Conservation (phyloP, 345 rosid species). For the Ailanthus altissimus region DNA sequence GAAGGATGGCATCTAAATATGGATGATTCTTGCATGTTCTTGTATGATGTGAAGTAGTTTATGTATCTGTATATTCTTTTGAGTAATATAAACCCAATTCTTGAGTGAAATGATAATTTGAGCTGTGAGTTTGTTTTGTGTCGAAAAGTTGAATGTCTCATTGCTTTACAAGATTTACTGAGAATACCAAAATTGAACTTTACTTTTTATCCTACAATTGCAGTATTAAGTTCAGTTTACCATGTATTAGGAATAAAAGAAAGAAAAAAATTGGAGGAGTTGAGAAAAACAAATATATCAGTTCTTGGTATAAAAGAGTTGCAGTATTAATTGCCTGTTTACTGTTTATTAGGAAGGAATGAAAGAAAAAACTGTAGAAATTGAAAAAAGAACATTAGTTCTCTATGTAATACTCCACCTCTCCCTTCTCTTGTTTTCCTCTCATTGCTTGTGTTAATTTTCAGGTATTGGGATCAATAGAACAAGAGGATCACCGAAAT, state of each 20-base stretch:
- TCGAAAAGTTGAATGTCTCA: background rate
- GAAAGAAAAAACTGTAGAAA: too few relatives aligned
- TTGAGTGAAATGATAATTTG: background rate
- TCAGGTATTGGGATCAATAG: conserved; percentile 20
- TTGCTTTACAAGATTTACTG: background rate
- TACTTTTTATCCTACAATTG: background rate
- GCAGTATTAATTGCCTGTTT: too few relatives aligned
- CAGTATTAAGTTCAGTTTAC: background rate
- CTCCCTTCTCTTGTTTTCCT: background rate
- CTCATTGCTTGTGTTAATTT: conserved; percentile 1
- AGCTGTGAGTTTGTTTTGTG: background rate
- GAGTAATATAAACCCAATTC: background rate
- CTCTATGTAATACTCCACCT: too few relatives aligned
- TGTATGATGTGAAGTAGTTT: background rate
- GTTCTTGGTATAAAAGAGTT: too few relatives aligned
- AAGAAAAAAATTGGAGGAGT: background rate
- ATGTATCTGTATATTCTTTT: background rate
- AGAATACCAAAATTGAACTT: too few relatives aligned
- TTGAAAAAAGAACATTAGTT: too few relatives aligned
- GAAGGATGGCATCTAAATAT: background rate
- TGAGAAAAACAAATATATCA: background rate
- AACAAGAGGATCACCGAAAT: conserved; percentile 29
- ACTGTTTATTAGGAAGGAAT: too few relatives aligned
- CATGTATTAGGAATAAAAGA: background rate
- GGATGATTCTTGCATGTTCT: background rate